Conservation (phyloP, 129 eudicot genomes). For the Arctium minus region DNA sequence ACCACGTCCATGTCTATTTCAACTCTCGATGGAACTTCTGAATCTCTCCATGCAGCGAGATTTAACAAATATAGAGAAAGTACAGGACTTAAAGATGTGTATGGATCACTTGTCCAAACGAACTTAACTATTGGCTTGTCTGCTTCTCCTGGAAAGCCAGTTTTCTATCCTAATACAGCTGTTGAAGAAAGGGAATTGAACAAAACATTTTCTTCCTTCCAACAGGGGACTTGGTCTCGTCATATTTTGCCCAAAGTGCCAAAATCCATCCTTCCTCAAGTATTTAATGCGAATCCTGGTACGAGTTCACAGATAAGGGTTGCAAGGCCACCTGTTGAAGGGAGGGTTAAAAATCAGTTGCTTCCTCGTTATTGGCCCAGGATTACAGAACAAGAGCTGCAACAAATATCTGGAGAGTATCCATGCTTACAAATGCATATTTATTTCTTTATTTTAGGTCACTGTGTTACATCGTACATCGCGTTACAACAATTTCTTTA, state of each 20-base stretch:
- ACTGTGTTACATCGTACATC: background rate
- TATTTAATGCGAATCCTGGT: background rate
- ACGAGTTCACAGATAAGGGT: slow-evolving; percentile 44
- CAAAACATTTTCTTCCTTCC: slow-evolving; percentile 31
- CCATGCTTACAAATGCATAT: slow-evolving; percentile 23
- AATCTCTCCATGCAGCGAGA: slow-evolving; percentile 18
- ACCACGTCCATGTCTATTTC: no score
- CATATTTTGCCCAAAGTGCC: slow-evolving; percentile 44
- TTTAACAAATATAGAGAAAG: background rate
- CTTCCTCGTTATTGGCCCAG: slow-evolving; percentile 88
- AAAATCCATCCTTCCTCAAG: slow-evolving; percentile 22
- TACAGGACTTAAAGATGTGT: slow-evolving; percentile 10
- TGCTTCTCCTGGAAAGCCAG: slow-evolving; percentile 29
- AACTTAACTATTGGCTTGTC: slow-evolving; percentile 50
- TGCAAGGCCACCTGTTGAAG: slow-evolving; percentile 71
- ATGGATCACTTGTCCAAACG: slow-evolving; percentile 40
- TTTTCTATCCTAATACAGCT: slow-evolving; percentile 7
- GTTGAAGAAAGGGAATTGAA: slow-evolving; percentile 34
- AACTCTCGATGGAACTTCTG: slow-evolving; percentile 12
- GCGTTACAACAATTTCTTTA: slow-evolving; percentile 24
- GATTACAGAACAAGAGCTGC: slow-evolving; percentile 75
- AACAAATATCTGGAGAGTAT: slow-evolving; percentile 85
- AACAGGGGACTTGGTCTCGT: slow-evolving; percentile 41
- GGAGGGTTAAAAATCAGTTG: slow-evolving; percentile 61
- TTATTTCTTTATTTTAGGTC: background rate